Base-by-base conservation (phyloP, 164 flowering plant species). In the Vitis cinerea region DNA sequence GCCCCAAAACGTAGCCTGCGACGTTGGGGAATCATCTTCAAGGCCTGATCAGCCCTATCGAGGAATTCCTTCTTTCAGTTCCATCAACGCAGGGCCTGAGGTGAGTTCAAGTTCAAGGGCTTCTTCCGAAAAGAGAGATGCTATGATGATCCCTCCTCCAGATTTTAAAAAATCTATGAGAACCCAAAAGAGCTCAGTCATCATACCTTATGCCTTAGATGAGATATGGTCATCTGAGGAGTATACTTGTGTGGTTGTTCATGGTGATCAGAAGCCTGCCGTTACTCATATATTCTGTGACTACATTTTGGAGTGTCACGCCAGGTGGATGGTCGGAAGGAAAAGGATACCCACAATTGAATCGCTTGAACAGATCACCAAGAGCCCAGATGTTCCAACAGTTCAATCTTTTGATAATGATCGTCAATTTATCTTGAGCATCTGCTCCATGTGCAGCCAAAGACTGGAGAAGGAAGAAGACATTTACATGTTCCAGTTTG, bases 401-500 rank as follows among this genome's bases (percentile, higher is more conserved):
- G 27, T 67, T 30, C 48, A 50, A 51, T 80, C 80, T 3, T 70
- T 77, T 0, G 68, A 75, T 59, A 75, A 80, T 66, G 84, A 37
- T 37, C 3, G 7, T 31, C 27, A 37, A 0, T 37, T 37, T 37
- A 6, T 89, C 73, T 73, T 91, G 83, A 86, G 85, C 75, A 79
- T 74, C 69, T 91, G 93, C 68, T 80, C 65, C 77, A 74, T 82
- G 31, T 90, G 97, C 87, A 79, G 82, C 74, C 85, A 83, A 79
- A 85, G 81, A 55, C 52, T 90, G 65, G 86, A 74, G 59, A 74
- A 81, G 70, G 88, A 83, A 3, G 74, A 85, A 65, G 95, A 88
- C 58, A 82, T 90, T 65, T 87, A 75, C 74, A 86, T 84, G 73
- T 87, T 82, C 83, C 86, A 91, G 95, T 92, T 72, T 60, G 82